A percentile compares a stretch with the other conserved stretches of the same genome.
phyloP scores from a whole-genome alignment of 2,329 filamentous ascomycete genomes.

The Fusarium albidum region DNA sequence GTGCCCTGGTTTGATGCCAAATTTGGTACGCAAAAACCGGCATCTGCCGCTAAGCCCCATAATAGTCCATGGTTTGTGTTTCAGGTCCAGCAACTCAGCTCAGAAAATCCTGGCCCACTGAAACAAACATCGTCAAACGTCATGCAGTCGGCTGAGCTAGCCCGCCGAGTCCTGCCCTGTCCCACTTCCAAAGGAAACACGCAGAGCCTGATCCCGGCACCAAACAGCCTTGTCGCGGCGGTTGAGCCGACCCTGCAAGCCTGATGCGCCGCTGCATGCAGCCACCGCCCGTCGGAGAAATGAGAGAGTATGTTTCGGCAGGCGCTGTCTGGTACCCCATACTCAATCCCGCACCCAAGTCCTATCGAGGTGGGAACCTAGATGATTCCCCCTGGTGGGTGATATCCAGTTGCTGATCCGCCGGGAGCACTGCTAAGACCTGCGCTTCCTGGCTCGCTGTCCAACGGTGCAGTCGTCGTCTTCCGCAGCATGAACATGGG shows the following conservation, averaged over 20 bases:
- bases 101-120: conserved; percentile 31
- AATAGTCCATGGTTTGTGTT: conserved; percentile 35
- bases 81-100: conserved; percentile 35
- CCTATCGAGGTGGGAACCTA: conserved; percentile 40
- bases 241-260: conserved; percentile 22
- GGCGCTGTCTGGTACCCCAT: conserved; percentile 17
- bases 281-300: conserved; percentile 18
- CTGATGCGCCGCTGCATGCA: conserved; percentile 29
- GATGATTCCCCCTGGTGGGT: conserved; percentile 69
- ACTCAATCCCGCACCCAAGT: conserved; percentile 7
- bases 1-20: conserved; percentile 26
- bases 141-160: conserved; percentile 23
- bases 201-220: conserved; percentile 16
- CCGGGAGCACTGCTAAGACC: conserved; percentile 57
- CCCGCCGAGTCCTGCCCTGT: conserved; percentile 15
- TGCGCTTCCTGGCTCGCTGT: conserved; percentile 63
- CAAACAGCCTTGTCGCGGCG: conserved; percentile 26
- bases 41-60: conserved; percentile 29
- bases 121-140: conserved; percentile 37
- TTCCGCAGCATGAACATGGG: conserved; percentile 98
- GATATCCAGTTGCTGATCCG: conserved; percentile 58
- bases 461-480: conserved; percentile 63
- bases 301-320: conserved; percentile 30
- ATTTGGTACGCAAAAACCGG: conserved; percentile 16
- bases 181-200: conserved; percentile 28